Base-by-base conservation (phyloP, 2,329 filamentous ascomycete species). In the Fusarium pininemorale region DNA sequence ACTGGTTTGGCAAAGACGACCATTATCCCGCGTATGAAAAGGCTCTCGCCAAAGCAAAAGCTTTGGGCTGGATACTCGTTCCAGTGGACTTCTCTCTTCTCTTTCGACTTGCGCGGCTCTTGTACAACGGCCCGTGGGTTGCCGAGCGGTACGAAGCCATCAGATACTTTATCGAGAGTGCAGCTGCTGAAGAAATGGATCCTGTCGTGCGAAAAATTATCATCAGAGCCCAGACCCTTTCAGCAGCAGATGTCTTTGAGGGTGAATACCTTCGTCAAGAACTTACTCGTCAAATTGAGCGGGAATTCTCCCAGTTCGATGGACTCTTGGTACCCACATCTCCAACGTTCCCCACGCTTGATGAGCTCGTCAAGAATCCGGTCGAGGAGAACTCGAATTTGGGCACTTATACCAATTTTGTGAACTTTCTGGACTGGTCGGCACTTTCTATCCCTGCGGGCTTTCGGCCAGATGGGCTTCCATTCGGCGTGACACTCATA, bases 371-470 rank as follows among this genome's bases (percentile, higher is more conserved):
- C 3, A 80, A 80, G 6, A 86, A 89, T 47, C 89, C 89, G 0
- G 83, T 91, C 28, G 80, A 78, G 22, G 84, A 87, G 75, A 91
- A 91, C 73, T 87, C 87, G 8, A 79, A 83, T 7, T 77, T 90
- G 11, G 88, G 88, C 11, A 86, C 84, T 6, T 91, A 90, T 64
- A 90, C 89, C 0, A 89, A 90, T 75, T 90, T 88, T 75, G 90
- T 86, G 22, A 91, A 91, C 73, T 87, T 91, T 35, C 79, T 91
- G 24, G 89, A 91, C 78, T 83, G 90, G 74, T 86, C 85, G 44
- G 88, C 86, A 6, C 74, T 89, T 15, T 84, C 87, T 3, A 82
- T 90, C n/a, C 87, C 88, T 4, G 88, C 88, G 2, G 85, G 85
- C 4, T 83, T 82, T 41, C 69, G 82, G 2, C 41, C 72, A 0